phyloP scores from a whole-genome alignment of 352 stramenopile genomes.

The Phytopythium litorale region DNA sequence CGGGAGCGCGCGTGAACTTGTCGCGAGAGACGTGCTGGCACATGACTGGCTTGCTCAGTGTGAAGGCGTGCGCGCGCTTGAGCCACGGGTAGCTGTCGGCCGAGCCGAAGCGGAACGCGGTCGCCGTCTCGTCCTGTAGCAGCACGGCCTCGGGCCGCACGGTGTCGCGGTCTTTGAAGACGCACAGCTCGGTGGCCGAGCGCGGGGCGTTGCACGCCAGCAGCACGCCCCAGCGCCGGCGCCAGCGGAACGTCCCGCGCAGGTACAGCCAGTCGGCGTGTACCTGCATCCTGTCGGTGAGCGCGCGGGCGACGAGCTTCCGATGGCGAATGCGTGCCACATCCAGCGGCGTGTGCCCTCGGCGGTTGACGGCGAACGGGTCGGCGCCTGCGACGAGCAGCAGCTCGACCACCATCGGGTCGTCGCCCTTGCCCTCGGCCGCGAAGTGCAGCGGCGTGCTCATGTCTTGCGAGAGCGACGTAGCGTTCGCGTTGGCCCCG shows the following conservation, averaged over 20 bases:
- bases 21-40: conserved; percentile 26
- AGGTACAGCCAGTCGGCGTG: conserved; percentile 58
- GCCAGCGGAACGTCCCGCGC: conserved; percentile 47
- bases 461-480: conserved; percentile 32
- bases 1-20: conserved; percentile 35
- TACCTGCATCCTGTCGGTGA: conserved; percentile 46
- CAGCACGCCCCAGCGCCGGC: conserved; percentile 52
- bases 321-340: conserved; percentile 43
- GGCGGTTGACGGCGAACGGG: conserved; percentile 48
- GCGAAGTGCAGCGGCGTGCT: conserved; percentile 71
- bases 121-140: conserved; percentile 29
- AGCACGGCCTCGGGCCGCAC: conserved; percentile 26
- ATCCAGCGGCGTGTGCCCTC: conserved; percentile 54
- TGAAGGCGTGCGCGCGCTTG: conserved; percentile 34
- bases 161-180: conserved; percentile 34
- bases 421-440: conserved; percentile 34
- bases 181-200: conserved; percentile 42
- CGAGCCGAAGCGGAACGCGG: conserved; percentile 17
- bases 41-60: conserved; percentile 36
- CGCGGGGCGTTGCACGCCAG: conserved; percentile 50
- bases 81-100: conserved; percentile 30
- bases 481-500: conserved; percentile 44
- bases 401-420: conserved; percentile 39
- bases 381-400: conserved; percentile 45
- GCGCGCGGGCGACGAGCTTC: conserved; percentile 23